phyloP scores from a whole-genome alignment of 2,329 filamentous ascomycete genomes.

The Ceratocystis colombiana region DNA sequence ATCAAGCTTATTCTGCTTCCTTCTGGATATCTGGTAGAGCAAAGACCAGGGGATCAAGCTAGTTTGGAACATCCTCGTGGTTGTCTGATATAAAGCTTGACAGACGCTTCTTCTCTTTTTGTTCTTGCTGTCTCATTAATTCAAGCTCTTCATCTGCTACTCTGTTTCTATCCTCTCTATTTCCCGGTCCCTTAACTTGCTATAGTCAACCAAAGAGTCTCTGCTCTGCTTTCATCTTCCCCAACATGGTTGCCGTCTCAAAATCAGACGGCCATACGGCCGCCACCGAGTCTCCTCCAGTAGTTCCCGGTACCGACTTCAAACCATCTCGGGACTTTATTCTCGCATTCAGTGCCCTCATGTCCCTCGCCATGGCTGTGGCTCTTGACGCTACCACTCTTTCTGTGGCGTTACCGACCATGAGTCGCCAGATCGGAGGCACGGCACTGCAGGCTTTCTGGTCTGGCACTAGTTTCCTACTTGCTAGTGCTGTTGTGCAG shows the following conservation, averaged over 20 bases:
- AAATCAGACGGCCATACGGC: slow-evolving; percentile 12
- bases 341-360: slow-evolving; percentile 42
- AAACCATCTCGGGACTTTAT: slow-evolving; percentile 34
- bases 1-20: too few species aligned
- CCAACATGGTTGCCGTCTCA: slow-evolving; percentile 12
- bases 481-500: slow-evolving; percentile 53
- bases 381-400: slow-evolving; percentile 28
- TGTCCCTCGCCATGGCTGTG: slow-evolving; percentile 48
- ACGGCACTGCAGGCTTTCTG: slow-evolving; percentile 56
- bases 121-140: too few species aligned
- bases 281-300: neutral
- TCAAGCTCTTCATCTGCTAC: too few species aligned
- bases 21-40: too few species aligned
- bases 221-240: neutral
- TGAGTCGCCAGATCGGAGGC: slow-evolving; percentile 42
- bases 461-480: slow-evolving; percentile 59
- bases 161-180: too few species aligned
- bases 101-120: too few species aligned
- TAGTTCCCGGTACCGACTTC: slow-evolving; percentile 27
- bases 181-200: neutral
- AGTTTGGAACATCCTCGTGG: too few species aligned
- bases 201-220: neutral
- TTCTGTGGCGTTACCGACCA: slow-evolving; percentile 33
- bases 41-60: too few species aligned
- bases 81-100: too few species aligned